These are phyloP conservation scores for Casuarina glauca DNA, from an alignment of 306 rosid species.

Conservation along the genomic window DNA sequence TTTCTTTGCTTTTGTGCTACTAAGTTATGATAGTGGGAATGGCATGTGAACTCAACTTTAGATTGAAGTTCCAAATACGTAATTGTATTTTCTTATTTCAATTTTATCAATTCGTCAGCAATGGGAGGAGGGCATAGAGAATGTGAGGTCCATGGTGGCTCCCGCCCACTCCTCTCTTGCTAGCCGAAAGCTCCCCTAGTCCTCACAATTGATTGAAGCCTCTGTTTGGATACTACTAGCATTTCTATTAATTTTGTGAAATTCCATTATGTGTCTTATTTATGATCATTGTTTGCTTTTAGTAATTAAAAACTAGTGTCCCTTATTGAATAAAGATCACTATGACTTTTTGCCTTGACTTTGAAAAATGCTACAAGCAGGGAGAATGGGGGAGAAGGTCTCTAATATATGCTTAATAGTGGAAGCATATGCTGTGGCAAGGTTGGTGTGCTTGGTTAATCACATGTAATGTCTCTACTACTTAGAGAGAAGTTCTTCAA, in stretches of 20 bases:
- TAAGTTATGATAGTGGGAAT: neutral
- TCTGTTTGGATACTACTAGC: neutral
- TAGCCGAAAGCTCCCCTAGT: neutral
- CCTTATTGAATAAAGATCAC: neutral
- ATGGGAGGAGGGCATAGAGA: neutral
- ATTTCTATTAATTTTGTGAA: neutral
- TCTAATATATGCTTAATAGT: neutral
- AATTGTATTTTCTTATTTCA: neutral
- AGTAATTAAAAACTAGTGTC: neutral
- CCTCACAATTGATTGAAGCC: neutral
- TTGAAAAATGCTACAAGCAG: neutral
- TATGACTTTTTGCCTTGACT: neutral
- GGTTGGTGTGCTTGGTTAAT: neutral
- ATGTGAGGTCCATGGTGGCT: neutral
- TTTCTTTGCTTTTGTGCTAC: slow-evolving; percentile 7
- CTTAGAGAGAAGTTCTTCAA: neutral
- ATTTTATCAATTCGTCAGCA: slow-evolving; percentile 3
- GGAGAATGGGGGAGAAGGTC: neutral
- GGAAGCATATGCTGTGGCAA: neutral
- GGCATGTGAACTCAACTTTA: neutral
- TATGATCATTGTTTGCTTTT: neutral
- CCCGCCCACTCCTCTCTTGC: neutral
- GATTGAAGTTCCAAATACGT: neutral
- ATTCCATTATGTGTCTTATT: neutral
- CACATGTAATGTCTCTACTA: neutral